These are phyloP conservation scores for Serpula lacrymans DNA, from an alignment of 768 basidiomycete species.

Conservation along the genomic window DNA sequence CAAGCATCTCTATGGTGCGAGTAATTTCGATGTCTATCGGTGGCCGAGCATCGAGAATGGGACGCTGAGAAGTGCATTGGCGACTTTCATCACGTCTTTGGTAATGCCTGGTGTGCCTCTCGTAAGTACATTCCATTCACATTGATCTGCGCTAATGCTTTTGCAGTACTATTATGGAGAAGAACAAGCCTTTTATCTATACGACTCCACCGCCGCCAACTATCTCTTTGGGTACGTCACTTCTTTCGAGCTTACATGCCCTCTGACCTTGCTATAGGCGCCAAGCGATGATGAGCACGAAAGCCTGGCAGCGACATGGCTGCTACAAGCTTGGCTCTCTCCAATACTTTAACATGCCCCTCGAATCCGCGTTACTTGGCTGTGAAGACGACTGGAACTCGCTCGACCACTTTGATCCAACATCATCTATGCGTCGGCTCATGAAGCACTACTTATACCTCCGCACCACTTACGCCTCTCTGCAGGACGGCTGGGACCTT, in stretches of 20 bases:
- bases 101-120: slow-evolving; percentile 87
- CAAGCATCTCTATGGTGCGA: slow-evolving; percentile 86
- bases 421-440: slow-evolving; percentile 69
- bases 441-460: slow-evolving; percentile 72
- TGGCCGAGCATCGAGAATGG: slow-evolving; percentile 91
- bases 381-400: slow-evolving; percentile 91
- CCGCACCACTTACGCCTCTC: slow-evolving; percentile 61
- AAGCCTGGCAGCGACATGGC: slow-evolving; percentile 90
- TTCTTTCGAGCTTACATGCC: slow-evolving; percentile 1
- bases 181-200: slow-evolving; percentile 87
- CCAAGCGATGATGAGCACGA: slow-evolving; percentile 84
- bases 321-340: slow-evolving; percentile 88
- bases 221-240: slow-evolving; percentile 78
- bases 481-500: slow-evolving; percentile 88
- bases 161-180: slow-evolving; percentile 81
- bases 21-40: slow-evolving; percentile 92
- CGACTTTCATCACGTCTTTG: slow-evolving; percentile 72
- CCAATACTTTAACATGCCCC: slow-evolving; percentile 93
- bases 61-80: slow-evolving; percentile 70
- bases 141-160: not conserved
- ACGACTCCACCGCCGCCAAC: slow-evolving; percentile 85
- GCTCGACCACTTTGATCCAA: slow-evolving; percentile 93
- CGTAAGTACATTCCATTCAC: slow-evolving; percentile 35
- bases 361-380: slow-evolving; percentile 74
- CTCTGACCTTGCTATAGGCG: slow-evolving; percentile 48